phyloP scores from a whole-genome alignment of 1,284 basidiomycete genomes.

The Phellopilus nigrolimitatus region DNA sequence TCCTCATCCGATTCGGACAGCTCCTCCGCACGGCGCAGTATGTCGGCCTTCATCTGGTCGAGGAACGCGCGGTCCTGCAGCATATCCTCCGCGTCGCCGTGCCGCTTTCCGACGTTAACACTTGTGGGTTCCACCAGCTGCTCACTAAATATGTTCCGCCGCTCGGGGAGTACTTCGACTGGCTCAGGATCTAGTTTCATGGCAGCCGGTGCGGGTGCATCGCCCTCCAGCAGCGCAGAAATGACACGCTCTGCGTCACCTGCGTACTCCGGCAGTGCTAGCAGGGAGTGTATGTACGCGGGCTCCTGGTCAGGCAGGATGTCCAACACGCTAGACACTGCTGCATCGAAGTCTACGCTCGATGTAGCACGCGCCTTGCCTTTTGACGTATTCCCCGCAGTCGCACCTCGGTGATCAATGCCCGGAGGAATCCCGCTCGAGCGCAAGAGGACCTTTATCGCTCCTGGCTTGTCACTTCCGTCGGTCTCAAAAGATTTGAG shows the following conservation, averaged over 20 bases:
- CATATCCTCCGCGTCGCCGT: constrained; percentile 23
- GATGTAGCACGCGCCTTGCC: constrained; percentile 36
- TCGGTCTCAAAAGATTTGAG: constrained; percentile 39
- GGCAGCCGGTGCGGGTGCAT: constrained; percentile 43
- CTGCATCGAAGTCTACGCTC: constrained; percentile 41
- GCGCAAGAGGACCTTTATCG: constrained; percentile 53
- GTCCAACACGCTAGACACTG: constrained; percentile 63
- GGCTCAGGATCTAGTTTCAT: constrained; percentile 7
- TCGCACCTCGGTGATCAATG: constrained; percentile 37
- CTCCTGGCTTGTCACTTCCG: constrained; percentile 39
- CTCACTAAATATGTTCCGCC: constrained; percentile 71
- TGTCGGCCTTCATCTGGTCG: constrained; percentile 77
- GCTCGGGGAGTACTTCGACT: constrained; percentile 34
- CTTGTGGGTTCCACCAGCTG: constrained; percentile 59
- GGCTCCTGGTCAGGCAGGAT: constrained; percentile 59
- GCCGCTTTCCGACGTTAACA: constrained; percentile 66
- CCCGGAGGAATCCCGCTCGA: constrained; percentile 52
- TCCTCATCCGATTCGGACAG: constrained; percentile 66
- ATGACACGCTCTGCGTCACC: constrained; percentile 57
- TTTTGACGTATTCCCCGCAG: constrained; percentile 26
- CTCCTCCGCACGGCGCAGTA: constrained; percentile 70
- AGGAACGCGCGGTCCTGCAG: constrained; percentile 52
- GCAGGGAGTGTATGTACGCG: constrained; percentile 51
- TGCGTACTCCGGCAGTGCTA: constrained; percentile 42
- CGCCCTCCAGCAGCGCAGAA: constrained; percentile 66